Conservation (phyloP, 2,329 filamentous ascomycete genomes). For the Penicillium sp. region DNA sequence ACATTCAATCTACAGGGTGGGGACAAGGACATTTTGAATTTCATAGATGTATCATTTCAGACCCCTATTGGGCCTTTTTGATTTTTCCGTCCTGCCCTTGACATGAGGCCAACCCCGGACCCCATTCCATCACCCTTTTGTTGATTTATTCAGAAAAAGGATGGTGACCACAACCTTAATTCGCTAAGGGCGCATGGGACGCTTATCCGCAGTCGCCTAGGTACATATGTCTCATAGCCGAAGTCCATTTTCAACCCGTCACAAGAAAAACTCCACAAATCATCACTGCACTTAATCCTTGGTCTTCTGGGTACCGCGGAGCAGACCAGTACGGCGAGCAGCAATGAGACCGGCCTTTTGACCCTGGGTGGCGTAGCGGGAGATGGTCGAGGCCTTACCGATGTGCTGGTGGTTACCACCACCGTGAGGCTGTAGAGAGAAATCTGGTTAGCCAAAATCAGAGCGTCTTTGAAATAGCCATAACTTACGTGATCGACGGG, state of each 20-base stretch:
- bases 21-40: slow-evolving; percentile 14
- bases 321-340: slow-evolving; percentile 98
- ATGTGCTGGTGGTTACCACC: slow-evolving; percentile 99
- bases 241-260: slow-evolving; percentile 42
- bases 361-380: slow-evolving; percentile 93
- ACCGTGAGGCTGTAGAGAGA: slow-evolving; percentile 68
- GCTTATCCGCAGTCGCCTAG: slow-evolving; percentile 41
- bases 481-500: slow-evolving; percentile 85
- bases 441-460: slow-evolving; percentile 16
- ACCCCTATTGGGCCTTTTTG: slow-evolving; percentile 23
- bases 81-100: slow-evolving; percentile 28
- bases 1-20: slow-evolving; percentile 11
- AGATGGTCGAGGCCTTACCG: slow-evolving; percentile 99
- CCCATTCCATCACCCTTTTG: slow-evolving; percentile 29
- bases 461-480: background rate
- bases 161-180: slow-evolving; percentile 43
- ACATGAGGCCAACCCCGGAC: slow-evolving; percentile 25
- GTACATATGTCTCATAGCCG: slow-evolving; percentile 45
- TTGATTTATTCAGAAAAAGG: slow-evolving; percentile 33
- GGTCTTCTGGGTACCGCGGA: slow-evolving; percentile 99
- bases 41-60: slow-evolving; percentile 30
- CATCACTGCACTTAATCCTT: slow-evolving; percentile 75
- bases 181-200: slow-evolving; percentile 40
- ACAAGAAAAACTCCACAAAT: slow-evolving; percentile 61
- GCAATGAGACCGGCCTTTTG: slow-evolving; percentile 99